Conservation (phyloP, 2,329 filamentous ascomycete genomes). For the Penicillium occitanis region DNA sequence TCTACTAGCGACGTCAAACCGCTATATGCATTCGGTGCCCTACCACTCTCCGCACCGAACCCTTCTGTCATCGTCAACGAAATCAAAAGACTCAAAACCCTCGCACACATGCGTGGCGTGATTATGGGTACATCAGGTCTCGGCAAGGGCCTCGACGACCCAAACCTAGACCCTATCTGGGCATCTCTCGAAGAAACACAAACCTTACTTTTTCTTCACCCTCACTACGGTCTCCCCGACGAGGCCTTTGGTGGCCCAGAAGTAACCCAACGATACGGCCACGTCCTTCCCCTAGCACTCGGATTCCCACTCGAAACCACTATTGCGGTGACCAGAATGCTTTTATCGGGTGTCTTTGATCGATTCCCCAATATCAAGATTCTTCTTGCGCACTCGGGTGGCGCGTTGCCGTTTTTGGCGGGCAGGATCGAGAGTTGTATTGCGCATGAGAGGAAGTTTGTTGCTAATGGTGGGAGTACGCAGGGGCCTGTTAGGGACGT, state of each 20-base stretch:
- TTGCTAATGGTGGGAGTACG: conserved; percentile 61
- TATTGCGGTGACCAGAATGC: conserved; percentile 84
- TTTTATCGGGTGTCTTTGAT: conserved; percentile 82
- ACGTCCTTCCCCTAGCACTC: conserved; percentile 79
- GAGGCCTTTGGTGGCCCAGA: conserved; percentile 78
- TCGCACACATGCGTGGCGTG: conserved; percentile 75
- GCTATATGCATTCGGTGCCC: conserved; percentile 77
- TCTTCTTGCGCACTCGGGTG: conserved; percentile 82
- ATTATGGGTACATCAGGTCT: conserved; percentile 84
- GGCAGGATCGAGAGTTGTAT: conserved; percentile 87
- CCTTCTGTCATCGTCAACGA: conserved; percentile 61
- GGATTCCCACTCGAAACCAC: conserved; percentile 93
- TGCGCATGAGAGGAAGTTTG: conserved; percentile 74
- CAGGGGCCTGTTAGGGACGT: conserved; percentile 59
- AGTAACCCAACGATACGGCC: conserved; percentile 70
- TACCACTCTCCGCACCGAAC: conserved; percentile 70
- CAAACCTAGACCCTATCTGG: conserved; percentile 69
- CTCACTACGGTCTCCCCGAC: conserved; percentile 83
- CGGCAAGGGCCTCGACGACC: conserved; percentile 77
- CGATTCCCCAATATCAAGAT: conserved; percentile 67
- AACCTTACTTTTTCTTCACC: conserved; percentile 78
- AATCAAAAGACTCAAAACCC: conserved; percentile 59
- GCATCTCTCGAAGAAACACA: conserved; percentile 63
- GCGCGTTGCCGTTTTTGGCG: conserved; percentile 83
- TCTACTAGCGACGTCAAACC: conserved; percentile 47